Evolutionary conservation across 441 rosid species (phyloP).

Genomic region (Isatis lusitanica): DNA sequence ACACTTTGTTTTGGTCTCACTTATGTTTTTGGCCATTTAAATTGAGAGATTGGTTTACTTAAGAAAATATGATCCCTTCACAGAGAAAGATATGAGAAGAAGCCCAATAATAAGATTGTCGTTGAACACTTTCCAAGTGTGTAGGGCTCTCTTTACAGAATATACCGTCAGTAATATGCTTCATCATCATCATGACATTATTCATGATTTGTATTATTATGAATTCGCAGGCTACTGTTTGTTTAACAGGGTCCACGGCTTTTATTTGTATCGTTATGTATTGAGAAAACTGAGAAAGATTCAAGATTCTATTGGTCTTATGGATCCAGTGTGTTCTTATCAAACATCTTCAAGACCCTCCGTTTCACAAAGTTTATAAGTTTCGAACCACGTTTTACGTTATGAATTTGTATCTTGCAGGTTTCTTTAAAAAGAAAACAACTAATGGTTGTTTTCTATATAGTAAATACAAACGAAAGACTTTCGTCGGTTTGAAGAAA

Average conservation of each 20-base stretch:
- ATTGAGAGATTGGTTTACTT: conserved; percentile 18
- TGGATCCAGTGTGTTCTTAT: not conserved
- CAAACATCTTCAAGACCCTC: not conserved
- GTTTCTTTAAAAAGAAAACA: not conserved
- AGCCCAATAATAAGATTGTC: conserved; percentile 2
- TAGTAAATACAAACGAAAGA: not conserved
- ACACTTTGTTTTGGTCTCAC: conserved; percentile 24
- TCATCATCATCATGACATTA: not conserved
- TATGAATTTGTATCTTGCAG: not conserved
- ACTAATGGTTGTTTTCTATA: not conserved
- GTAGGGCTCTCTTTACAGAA: conserved; percentile 7
- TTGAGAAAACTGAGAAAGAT: not conserved
- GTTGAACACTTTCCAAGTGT: conserved; percentile 25
- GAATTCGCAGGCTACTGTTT: not conserved
- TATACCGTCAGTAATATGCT: conserved; percentile 14
- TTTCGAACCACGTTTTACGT: not conserved
- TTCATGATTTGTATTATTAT: conserved; percentile 6
- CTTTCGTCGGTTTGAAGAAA: not conserved
- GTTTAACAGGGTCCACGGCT: not conserved
- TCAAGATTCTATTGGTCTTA: not conserved
- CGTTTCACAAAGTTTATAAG: not conserved
- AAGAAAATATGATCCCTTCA: conserved; percentile 4
- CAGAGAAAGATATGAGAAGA: conserved; percentile 2
- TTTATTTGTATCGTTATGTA: not conserved
- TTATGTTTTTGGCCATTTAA: conserved; percentile 11